A percentile compares a stretch with the other conserved stretches of the same genome.
These are phyloP conservation scores for Kurtzmaniella natalensis DNA, from an alignment of 1,139 yeast species.

Conservation along the genomic window DNA sequence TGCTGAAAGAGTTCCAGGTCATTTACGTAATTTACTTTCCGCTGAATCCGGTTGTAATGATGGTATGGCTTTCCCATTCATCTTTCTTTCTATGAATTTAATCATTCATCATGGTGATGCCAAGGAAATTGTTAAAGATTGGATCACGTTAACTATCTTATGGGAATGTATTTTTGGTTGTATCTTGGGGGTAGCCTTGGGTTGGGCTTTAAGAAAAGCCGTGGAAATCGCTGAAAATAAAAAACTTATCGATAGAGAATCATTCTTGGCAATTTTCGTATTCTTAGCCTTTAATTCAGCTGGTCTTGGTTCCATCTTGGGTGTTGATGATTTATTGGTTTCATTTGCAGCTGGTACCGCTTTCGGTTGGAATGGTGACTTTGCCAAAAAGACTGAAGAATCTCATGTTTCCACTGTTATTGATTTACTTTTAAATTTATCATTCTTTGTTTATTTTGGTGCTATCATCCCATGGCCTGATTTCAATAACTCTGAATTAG, in stretches of 20 bases:
- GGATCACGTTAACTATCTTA: constrained; percentile 75
- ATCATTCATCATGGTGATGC: constrained; percentile 64
- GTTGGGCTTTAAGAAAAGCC: constrained; percentile 69
- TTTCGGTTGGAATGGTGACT: constrained; percentile 96
- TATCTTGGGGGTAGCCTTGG: constrained; percentile 69
- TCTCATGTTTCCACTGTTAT: constrained; percentile 91
- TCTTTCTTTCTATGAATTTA: constrained; percentile 66
- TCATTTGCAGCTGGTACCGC: constrained; percentile 97
- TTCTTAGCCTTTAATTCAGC: constrained; percentile 85
- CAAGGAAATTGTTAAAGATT: constrained; percentile 71
- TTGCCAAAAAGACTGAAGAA: constrained; percentile 82
- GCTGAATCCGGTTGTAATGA: constrained; percentile 98
- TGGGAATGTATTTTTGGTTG: constrained; percentile 90
- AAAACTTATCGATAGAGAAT: constrained; percentile 84
- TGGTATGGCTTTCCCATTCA: constrained; percentile 97
- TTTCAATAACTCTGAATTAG: constrained; percentile 63
- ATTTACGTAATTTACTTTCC: constrained; percentile 78
- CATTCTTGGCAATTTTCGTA: constrained; percentile 86
- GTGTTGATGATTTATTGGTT: constrained; percentile 87
- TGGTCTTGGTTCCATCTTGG: constrained; percentile 88
- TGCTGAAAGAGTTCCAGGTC: constrained; percentile 97
- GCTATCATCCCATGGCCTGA: constrained; percentile 91
- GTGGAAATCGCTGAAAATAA: constrained; percentile 75
- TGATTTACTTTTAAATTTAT: constrained; percentile 75
- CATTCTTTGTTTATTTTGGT: constrained; percentile 91